Base-by-base conservation (phyloP, 2,329 filamentous ascomycete species). In the Botrytis galanthina region DNA sequence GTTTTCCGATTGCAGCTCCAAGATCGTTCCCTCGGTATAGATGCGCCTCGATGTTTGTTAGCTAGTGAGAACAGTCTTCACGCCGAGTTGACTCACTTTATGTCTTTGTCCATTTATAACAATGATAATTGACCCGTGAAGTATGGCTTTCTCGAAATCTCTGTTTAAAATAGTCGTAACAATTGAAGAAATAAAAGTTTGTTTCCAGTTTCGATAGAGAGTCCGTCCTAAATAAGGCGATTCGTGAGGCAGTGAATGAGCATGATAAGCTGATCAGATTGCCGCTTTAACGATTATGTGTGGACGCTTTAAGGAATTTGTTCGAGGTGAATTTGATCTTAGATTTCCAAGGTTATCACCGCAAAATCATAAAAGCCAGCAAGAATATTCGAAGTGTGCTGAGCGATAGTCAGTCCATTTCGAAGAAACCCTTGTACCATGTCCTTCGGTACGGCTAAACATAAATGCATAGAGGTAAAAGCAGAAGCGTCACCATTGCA, bases 101-200 rank as follows among this genome's bases (percentile, higher is more conserved):
- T 46, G 37, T 46, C 42, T 26, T 32, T 46, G 16, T 46, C 39
- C n/a, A 66, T 66, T 5, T 22, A 22, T 32, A 12, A n/a, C 12
- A 18, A 39, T 66, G 16, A 18, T 39, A 32, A 32, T 22, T 29
- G 26, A 20, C 29, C 3, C 18, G n/a, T 14, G 5, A n/a, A 32
- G 26, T 66, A 20, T 26, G 12, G 9, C 3, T 16, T 29, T 29
- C 29, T 57, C 26, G 5, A 29, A 16, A 18, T 29, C 3, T 29
- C 0, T 57, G 4, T 18, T 57, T 1, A 12, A 16, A 3, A 29
- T 4, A 44, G 1, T 3, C 8, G 26, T 18, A 57, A 5, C 14
- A 7, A 57, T 16, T 57, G n/a, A 16, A 57, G 2, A 18, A 29
- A 57, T 0, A 4, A 29, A 26, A 5, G 1, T 12, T 9, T 32